Conservation (phyloP, 2,329 filamentous ascomycete genomes). For the Diaporthe amygdali region DNA sequence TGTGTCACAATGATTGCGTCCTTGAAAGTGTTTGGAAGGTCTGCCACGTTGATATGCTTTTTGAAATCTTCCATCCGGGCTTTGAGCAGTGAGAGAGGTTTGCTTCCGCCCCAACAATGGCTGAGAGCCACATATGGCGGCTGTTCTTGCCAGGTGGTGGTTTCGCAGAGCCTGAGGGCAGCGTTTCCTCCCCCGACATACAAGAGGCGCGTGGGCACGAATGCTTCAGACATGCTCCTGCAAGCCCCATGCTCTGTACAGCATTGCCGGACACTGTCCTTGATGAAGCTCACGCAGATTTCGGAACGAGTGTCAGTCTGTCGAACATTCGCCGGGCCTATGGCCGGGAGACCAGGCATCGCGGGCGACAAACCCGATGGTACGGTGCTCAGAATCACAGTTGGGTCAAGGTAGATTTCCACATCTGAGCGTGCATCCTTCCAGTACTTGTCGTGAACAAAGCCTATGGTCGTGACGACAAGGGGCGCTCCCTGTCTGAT, state of each 20-base stretch:
- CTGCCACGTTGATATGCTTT: not conserved
- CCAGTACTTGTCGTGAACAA: not conserved
- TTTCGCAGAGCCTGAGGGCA: not conserved
- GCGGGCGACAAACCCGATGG: not conserved
- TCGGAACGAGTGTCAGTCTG: not conserved
- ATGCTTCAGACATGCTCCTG: not conserved
- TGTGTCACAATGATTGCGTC: not conserved
- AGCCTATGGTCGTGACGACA: not conserved
- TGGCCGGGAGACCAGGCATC: not conserved
- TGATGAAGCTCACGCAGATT: not conserved
- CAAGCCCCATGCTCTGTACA: not conserved
- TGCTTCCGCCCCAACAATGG: constrained; percentile 2
- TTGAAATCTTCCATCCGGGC: not conserved
- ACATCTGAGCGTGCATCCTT: not conserved
- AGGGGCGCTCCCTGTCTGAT: not conserved
- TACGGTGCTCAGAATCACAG: not conserved
- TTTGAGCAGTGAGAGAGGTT: not conserved
- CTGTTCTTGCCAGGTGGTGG: not conserved
- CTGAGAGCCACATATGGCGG: not conserved
- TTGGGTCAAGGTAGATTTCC: not conserved
- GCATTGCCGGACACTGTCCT: not conserved
- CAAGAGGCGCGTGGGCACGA: not conserved
- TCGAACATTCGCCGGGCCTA: not conserved
- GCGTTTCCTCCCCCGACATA: not conserved
- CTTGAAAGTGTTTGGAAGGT: not conserved